Evolutionary conservation across 106 monocot genomes (phyloP), one percentile per base, ranked within the genome.

Genomic region (Allium fistulosum): DNA sequence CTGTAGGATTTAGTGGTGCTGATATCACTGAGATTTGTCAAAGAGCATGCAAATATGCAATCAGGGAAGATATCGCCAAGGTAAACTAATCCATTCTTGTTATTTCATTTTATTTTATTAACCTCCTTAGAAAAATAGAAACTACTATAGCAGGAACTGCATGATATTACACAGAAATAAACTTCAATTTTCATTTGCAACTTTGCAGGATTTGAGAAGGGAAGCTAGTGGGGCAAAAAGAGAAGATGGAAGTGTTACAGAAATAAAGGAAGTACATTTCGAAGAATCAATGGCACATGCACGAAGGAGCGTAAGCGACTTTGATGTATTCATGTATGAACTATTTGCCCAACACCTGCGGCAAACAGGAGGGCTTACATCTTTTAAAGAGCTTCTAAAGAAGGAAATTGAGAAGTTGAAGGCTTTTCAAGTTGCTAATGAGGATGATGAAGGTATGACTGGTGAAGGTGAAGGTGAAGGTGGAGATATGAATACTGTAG

Each of bases 1-100:
- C 92, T 18, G 75, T 85, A 27, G 92, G 92, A 2, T 93, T 93
- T 59, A 93, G 92, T 72, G 92, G 92, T 68, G 92, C 92, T 10
- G 92, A 92, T 62, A 92, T 92, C 16, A 92, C 92, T 3, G 92
- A 92, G 57, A 92, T 92, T 51, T 92, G 88, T 65, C 92, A 88
- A 53, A 79, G 92, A 49, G 77, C 92, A 12, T 83, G 83, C 74
- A 93, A 93, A 22, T 93, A 93, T 67, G 88, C 92, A 9, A 93
- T 93, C 65, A 76, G 92, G 71, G 92, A 93, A 45, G 84, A 93
- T 58, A 88, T 93, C 27, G 88, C 88, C 63, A 93, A 93, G 92
- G 88, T 37, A 37, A 37, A 37, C 37, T 37, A 4, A 37, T 37
- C 37, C 37, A 37, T 22, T 22, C 22, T 22, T 93, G 60, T 16